These are phyloP conservation scores for Phaeosphaeria sp. DNA, from an alignment of 2,329 filamentous ascomycete species.

Conservation along the genomic window DNA sequence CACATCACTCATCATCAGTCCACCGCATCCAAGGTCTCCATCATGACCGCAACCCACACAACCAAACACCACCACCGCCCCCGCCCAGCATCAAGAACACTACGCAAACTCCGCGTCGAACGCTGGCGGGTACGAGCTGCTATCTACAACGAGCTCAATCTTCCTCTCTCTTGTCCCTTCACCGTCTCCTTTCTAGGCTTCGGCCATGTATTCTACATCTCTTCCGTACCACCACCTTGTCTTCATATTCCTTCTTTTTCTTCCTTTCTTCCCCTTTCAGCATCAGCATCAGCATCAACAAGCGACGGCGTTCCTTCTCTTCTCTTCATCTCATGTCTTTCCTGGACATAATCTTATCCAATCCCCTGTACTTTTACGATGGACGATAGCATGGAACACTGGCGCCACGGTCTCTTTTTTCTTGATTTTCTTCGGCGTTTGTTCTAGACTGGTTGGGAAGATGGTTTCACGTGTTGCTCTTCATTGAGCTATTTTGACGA, in stretches of 20 bases:
- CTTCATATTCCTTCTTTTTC: neutral
- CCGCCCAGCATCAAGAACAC: constrained; percentile 22
- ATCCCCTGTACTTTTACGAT: neutral
- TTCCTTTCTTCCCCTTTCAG: neutral
- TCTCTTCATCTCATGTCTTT: too few species aligned
- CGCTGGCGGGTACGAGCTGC: constrained; percentile 25
- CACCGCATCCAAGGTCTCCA: constrained; percentile 6
- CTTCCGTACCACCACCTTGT: constrained; percentile 8
- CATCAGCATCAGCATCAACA: constrained; percentile 10
- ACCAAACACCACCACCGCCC: constrained; percentile 12
- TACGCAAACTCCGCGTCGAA: constrained; percentile 35
- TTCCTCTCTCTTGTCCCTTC: neutral
- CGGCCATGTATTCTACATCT: constrained; percentile 2
- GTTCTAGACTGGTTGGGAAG: neutral
- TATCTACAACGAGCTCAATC: neutral
- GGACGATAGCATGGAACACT: neutral
- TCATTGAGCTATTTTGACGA: constrained; percentile 3
- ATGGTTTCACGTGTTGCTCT: neutral
- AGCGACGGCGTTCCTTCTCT: constrained; percentile 17
- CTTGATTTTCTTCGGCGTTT: constrained; percentile 2
- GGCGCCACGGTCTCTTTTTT: neutral
- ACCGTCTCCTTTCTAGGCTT: constrained; percentile 1
- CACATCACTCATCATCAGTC: too few species aligned
- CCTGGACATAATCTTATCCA: neutral
- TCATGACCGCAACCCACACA: constrained; percentile 6